Evolutionary conservation across 805 yeast species (phyloP).

Genomic region (Lipomyces sp.): DNA sequence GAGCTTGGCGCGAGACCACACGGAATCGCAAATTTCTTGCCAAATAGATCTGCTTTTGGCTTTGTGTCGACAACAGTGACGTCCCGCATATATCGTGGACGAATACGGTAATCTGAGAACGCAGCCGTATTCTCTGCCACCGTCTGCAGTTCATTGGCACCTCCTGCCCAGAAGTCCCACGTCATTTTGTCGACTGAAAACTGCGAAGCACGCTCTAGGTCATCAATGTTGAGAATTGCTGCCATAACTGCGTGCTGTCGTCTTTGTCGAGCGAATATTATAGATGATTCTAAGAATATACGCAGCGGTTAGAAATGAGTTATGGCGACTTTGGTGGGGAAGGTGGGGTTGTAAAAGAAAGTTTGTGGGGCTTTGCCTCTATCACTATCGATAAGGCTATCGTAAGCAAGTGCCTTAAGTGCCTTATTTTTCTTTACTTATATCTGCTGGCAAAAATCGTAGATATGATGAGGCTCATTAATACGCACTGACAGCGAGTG

Average conservation of each 20-base stretch:
- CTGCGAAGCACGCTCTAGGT: constrained; percentile 34
- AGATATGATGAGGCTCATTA: neutral
- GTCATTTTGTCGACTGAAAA: constrained; percentile 25
- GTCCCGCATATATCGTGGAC: constrained; percentile 74
- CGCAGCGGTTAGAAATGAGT: neutral
- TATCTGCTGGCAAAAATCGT: neutral
- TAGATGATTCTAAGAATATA: too few species aligned
- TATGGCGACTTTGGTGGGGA: neutral
- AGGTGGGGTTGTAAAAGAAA: too few species aligned
- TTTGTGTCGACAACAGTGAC: constrained; percentile 63
- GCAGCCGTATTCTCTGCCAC: constrained; percentile 78
- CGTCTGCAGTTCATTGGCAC: constrained; percentile 47
- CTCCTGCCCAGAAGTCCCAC: constrained; percentile 38
- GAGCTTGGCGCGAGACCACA: constrained; percentile 45
- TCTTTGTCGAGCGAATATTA: neutral
- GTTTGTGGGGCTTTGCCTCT: too few species aligned
- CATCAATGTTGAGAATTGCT: constrained; percentile 23
- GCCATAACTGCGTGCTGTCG: neutral
- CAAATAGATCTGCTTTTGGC: constrained; percentile 47
- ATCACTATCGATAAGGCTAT: too few species aligned
- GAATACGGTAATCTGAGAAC: constrained; percentile 72
- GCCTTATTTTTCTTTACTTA: too few species aligned
- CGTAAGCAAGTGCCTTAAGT: too few species aligned
- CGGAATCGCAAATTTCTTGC: constrained; percentile 39
- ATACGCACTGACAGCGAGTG: too few species aligned